Evolutionary conservation across 495 filamentous ascomycete species (phyloP).

Genomic region (Lasiosphaeriaceae sp.): DNA sequence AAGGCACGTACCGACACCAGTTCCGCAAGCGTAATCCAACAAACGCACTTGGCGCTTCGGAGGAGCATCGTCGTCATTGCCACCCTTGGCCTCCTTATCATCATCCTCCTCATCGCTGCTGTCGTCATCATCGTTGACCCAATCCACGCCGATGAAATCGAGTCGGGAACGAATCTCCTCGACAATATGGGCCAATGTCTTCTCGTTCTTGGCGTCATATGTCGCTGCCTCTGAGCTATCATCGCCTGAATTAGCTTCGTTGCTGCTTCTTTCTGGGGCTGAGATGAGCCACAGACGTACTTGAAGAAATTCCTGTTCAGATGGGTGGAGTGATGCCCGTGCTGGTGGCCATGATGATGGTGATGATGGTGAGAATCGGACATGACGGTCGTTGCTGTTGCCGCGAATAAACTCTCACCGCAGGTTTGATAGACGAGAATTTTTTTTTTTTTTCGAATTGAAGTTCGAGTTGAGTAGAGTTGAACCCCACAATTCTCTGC

Average conservation of each 20-base stretch:
- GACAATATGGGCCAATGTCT: conserved; percentile 35
- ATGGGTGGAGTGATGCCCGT: conserved; percentile 10
- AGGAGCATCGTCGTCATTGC: conserved; percentile 18
- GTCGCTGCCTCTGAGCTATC: conserved; percentile 35
- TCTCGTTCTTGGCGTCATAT: conserved; percentile 40
- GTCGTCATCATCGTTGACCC: conserved; percentile 34
- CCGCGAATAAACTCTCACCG: no score
- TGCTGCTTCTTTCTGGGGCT: not conserved
- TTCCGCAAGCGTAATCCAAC: conserved; percentile 75
- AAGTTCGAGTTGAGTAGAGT: no score
- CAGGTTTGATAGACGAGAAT: no score
- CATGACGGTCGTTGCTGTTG: no score
- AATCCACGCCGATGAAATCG: conserved; percentile 60
- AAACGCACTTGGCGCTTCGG: conserved; percentile 50
- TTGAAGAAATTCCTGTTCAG: conserved; percentile 45
- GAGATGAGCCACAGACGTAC: conserved; percentile 22
- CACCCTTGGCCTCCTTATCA: conserved; percentile 25
- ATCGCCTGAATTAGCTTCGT: not conserved
- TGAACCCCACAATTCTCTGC: not conserved
- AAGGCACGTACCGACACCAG: conserved; percentile 47
- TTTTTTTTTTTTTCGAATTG: no score
- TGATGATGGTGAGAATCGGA: no score
- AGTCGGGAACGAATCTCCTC: conserved; percentile 48
- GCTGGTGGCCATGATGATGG: no score
- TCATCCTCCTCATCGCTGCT: conserved; percentile 27